Evolutionary conservation across 129 eudicot species (phyloP).

Genomic region (Erigeron canadensis): DNA sequence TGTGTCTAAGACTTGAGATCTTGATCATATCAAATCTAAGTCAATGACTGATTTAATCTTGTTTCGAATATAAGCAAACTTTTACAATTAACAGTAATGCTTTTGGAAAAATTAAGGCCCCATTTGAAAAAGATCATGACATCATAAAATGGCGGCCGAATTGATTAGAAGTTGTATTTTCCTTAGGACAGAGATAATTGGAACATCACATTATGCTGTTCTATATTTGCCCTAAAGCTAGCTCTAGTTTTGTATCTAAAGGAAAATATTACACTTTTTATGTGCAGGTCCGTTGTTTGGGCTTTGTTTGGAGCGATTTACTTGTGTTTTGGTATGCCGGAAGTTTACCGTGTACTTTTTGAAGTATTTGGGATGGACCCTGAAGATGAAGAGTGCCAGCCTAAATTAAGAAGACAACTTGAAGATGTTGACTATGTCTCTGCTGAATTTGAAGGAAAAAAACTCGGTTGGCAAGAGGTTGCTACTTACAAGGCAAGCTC

Average conservation of each 20-base stretch:
- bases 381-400: slow-evolving; percentile 96
- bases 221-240: background rate
- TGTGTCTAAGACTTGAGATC: slow-evolving; percentile 12
- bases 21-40: background rate
- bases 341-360: slow-evolving; percentile 94
- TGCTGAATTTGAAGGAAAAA: slow-evolving; percentile 85
- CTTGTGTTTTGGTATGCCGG: slow-evolving; percentile 95
- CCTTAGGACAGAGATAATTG: background rate
- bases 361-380: slow-evolving; percentile 99
- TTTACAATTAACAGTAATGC: background rate
- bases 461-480: slow-evolving; percentile 93
- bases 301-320: slow-evolving; percentile 96
- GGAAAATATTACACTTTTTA: background rate
- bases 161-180: background rate
- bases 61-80: slow-evolving; percentile 1
- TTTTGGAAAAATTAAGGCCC: background rate
- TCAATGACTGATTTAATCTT: slow-evolving; percentile 12
- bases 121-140: background rate
- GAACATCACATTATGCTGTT: background rate
- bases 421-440: slow-evolving; percentile 98
- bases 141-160: background rate
- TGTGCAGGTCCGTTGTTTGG: slow-evolving; percentile 88
- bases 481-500: slow-evolving; percentile 80
- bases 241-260: slow-evolving; percentile 1
- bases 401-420: slow-evolving; percentile 89